These are phyloP conservation scores for Phaseolus lunatus DNA, from an alignment of 306 rosid species.

Conservation along the genomic window DNA sequence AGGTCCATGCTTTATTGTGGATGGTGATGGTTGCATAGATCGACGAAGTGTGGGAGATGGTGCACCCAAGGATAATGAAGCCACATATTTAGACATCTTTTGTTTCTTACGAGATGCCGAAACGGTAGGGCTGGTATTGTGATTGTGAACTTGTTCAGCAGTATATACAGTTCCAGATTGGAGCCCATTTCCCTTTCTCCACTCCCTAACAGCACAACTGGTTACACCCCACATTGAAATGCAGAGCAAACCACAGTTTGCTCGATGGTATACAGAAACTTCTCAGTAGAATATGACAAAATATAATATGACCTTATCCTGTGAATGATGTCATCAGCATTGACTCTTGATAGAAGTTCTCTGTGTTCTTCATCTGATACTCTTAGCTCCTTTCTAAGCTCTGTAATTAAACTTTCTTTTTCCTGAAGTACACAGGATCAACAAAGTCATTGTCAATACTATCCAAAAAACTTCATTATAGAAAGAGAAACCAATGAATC, in stretches of 20 bases:
- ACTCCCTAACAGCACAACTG: conserved; percentile 66
- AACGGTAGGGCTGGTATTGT: conserved; percentile 67
- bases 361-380: conserved; percentile 92
- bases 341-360: conserved; percentile 76
- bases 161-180: conserved; percentile 63
- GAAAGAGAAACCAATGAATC: conserved; percentile 20
- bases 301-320: conserved; percentile 70
- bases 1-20: conserved; percentile 65
- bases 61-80: conserved; percentile 54
- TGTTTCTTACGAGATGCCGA: conserved; percentile 88
- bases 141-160: conserved; percentile 63
- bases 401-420: conserved; percentile 87
- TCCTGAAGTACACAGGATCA: conserved; percentile 56
- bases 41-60: conserved; percentile 63
- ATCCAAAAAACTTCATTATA: conserved; percentile 7
- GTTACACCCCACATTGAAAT: conserved; percentile 37
- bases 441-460: background rate
- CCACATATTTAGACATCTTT: conserved; percentile 60
- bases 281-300: conserved; percentile 37
- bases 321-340: conserved; percentile 75
- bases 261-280: conserved; percentile 37
- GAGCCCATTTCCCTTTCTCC: conserved; percentile 75
- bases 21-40: conserved; percentile 64
- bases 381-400: conserved; percentile 91
- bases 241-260: conserved; percentile 45